A percentile compares a stretch with the other conserved stretches of the same genome.
These are phyloP conservation scores for Fremontodendron californicum DNA, from an alignment of 345 rosid genomes.

Conservation along the genomic window DNA sequence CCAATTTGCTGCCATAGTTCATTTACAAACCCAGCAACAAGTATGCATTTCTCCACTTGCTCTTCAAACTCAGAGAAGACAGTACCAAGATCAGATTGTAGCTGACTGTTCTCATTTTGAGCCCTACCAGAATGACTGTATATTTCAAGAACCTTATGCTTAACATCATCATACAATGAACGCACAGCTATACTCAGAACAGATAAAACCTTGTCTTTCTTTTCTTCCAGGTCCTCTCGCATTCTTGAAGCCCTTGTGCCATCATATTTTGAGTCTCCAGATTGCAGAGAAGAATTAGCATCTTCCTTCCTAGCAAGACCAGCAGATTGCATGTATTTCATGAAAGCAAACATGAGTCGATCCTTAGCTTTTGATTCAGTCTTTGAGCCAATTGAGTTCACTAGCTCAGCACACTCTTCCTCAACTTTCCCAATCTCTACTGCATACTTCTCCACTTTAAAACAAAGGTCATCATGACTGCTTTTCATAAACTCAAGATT, in stretches of 20 bases:
- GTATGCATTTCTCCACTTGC: conserved; percentile 74
- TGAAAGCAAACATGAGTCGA: conserved; percentile 60
- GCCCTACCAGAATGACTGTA: conserved; percentile 35
- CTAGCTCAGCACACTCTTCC: conserved; percentile 56
- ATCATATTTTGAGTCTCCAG: conserved; percentile 33
- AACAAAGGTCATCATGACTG: conserved; percentile 56
- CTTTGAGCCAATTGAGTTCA: conserved; percentile 54
- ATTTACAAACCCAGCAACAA: conserved; percentile 50
- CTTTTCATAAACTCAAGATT: conserved; percentile 46
- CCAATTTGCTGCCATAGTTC: conserved; percentile 51
- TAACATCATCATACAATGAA: conserved; percentile 54
- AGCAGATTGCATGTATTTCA: conserved; percentile 64
- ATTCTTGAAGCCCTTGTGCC: conserved; percentile 32
- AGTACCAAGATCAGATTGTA: conserved; percentile 39
- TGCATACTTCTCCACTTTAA: conserved; percentile 51
- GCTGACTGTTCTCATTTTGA: conserved; percentile 31
- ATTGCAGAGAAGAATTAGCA: conserved; percentile 29
- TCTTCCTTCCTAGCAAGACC: conserved; percentile 48
- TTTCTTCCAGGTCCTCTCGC: conserved; percentile 41
- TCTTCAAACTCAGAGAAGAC: conserved; percentile 56
- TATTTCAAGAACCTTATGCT: conserved; percentile 43
- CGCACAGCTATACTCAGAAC: conserved; percentile 51
- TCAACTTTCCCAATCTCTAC: conserved; percentile 59
- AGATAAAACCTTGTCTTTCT: conserved; percentile 54
- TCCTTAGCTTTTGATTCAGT: conserved; percentile 73